Evolutionary conservation across 129 eudicot genomes (phyloP), one percentile per base, ranked within the genome.

Genomic region (Centella asiatica): DNA sequence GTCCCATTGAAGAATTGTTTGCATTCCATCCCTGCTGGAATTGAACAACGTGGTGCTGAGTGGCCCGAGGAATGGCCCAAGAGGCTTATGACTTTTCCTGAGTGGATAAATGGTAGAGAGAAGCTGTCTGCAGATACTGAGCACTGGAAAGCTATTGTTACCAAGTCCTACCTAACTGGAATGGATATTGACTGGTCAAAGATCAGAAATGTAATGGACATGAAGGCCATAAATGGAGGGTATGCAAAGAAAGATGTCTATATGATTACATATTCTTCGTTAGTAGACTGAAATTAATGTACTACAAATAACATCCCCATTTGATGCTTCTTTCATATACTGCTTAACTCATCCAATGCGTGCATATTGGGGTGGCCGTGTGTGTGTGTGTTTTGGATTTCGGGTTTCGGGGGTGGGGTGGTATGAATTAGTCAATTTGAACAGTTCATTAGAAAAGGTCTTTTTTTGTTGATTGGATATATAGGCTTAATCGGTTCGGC

Each of bases 31-130:
- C 99, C 99, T 26, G 66, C 86, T 62, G 88, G 90, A 57, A 81
- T 92, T 49, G 99, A 92, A 76, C 79, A 92, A 62, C 88, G 81
- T 57, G 99, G 99, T 59, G 84, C 86, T 3, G 99, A 92, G 70
- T 92, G 99, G 99, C 99, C 99, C 9, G 86, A 80, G 60, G 96
- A 84, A 76, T 92, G 99, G 99, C 96, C 99, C 12, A 82, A 82
- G 72, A 80, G 99, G 83, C 92, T 84, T 59, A 77, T 77, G 31
- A 78, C 86, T 1, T 92, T 75, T 51, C 96, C 99, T 1, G 99
- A 92, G 20, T 92, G 99, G 99, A 76, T 85, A 72, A 79, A 76
- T 75, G 79, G 74, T 58, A 78, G 65, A 71, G 96, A 87, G 51
- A 85, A 76, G 45, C 64, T 92, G 76, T 67, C 64, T 66, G 76